These are phyloP conservation scores for Phytopythium litorale DNA, from an alignment of 352 stramenopile genomes.

Conservation along the genomic window DNA sequence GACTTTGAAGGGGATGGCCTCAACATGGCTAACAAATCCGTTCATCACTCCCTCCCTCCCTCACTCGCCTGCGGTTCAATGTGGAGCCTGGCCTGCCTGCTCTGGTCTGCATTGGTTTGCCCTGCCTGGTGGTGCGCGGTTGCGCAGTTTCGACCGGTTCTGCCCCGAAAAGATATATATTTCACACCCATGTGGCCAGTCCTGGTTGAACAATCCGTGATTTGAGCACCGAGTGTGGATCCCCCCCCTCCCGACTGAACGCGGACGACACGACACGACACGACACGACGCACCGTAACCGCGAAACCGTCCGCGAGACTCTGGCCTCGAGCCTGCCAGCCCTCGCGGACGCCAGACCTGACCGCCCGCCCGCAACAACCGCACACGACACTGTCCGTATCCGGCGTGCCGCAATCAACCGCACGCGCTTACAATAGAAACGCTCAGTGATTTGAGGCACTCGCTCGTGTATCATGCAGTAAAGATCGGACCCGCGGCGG, in stretches of 20 bases:
- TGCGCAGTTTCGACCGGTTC: neutral
- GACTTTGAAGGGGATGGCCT: constrained; percentile 5
- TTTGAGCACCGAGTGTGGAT: neutral
- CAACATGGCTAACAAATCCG: constrained; percentile 4
- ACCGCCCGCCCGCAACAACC: neutral
- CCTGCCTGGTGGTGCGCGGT: neutral
- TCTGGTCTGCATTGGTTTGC: too few relatives aligned
- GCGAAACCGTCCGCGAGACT: neutral
- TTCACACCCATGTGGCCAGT: neutral
- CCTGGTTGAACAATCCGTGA: neutral
- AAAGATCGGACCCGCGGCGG: neutral
- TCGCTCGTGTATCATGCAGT: neutral
- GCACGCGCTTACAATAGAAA: neutral
- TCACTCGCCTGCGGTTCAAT: too few relatives aligned
- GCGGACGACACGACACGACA: neutral
- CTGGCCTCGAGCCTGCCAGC: too few relatives aligned
- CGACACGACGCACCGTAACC: neutral
- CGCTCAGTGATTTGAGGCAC: constrained; percentile 1
- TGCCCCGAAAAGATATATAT: constrained; percentile 1
- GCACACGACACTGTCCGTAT: constrained; percentile 1
- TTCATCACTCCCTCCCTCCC: neutral
- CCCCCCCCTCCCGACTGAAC: neutral
- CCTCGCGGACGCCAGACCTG: too few relatives aligned
- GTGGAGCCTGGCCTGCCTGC: neutral
- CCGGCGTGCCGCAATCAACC: neutral